Percentiles rank a stretch among this genome's conserved stretches.
These are phyloP conservation scores for Citrullus mucosospermus DNA, from an alignment of 306 rosid species.

Conservation along the genomic window DNA sequence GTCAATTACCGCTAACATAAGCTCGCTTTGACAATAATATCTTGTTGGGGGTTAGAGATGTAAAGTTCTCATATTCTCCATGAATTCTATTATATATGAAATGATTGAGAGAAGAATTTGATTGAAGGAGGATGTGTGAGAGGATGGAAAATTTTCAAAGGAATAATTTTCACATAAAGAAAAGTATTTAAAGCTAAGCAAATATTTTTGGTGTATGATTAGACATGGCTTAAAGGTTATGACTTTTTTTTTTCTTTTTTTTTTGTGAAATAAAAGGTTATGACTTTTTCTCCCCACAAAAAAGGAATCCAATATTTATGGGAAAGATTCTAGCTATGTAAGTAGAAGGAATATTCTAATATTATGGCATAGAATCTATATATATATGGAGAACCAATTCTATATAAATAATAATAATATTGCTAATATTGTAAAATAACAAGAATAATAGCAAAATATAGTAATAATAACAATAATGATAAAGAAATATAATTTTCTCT, in stretches of 20 bases:
- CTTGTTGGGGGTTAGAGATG: not conserved
- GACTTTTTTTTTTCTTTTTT: not conserved
- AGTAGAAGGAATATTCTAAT: not conserved
- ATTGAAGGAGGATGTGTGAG: not conserved
- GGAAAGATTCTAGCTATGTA: not conserved
- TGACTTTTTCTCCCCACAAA: not conserved
- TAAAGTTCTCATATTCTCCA: not conserved
- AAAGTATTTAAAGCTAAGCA: not conserved
- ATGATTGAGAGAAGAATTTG: not conserved
- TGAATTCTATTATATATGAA: not conserved
- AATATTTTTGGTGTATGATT: not conserved
- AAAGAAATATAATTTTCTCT: too few species aligned
- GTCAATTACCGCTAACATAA: too few species aligned
- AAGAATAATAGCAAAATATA: too few species aligned
- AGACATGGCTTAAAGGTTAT: not conserved
- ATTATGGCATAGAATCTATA: not conserved
- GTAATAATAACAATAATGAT: not conserved
- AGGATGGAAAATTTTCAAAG: not conserved
- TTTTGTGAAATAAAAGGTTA: not conserved
- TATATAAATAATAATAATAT: too few species aligned
- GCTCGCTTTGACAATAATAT: not conserved
- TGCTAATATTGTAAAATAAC: too few species aligned
- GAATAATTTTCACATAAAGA: not conserved
- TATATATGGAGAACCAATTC: too few species aligned
- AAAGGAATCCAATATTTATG: conserved; percentile 5